Evolutionary conservation across 495 filamentous ascomycete species (phyloP), one percentile per base, ranked within the genome.

Genomic region (Lasiosphaeriaceae sp.): DNA sequence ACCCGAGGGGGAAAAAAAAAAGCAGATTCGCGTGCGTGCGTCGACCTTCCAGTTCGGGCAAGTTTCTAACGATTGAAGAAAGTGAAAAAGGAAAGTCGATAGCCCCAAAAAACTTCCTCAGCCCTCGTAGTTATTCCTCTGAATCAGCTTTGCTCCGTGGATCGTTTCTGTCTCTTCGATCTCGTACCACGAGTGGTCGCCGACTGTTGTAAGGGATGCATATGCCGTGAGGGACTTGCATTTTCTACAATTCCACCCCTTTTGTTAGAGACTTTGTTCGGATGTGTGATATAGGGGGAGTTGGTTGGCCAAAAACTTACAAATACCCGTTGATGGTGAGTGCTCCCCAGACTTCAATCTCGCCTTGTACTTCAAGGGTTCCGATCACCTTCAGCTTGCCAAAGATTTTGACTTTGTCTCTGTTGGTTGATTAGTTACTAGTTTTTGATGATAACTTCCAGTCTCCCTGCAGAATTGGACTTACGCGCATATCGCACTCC

Each of bases 361-460:
- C 62, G 26, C 66, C 69, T 11, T 65, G 54, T n/a, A 67, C 69
- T 22, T 72, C 65, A 11, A 70, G 60, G 11, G 59, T 66, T 3
- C 72, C 72, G 9, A 60, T 64, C 34, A 74, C 61, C 49, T 64
- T 74, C 11, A 74, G 64, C 59, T 73, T 72, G 20, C 72, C 72
- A 65, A 69, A 74, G 24, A 70, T 71, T 57, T 72, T 74, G 55
- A 73, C 71, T 57, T 72, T 72, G 58, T 72, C 67, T 35, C 64
- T 70, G 44, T 23, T 29, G 44, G 23, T 21, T 1, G 17, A 21
- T n/a, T n/a, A 41, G 49, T 23, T 26, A 17, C n/a, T n/a, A n/a
- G n/a, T n/a, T n/a, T n/a, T n/a, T n/a, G n/a, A n/a, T n/a, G n/a
- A n/a, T 31, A 31, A 9, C 3, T 31, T 31, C 26, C 26, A 45